phyloP scores from a whole-genome alignment of 345 rosid genomes.

The Ceriops tagal region DNA sequence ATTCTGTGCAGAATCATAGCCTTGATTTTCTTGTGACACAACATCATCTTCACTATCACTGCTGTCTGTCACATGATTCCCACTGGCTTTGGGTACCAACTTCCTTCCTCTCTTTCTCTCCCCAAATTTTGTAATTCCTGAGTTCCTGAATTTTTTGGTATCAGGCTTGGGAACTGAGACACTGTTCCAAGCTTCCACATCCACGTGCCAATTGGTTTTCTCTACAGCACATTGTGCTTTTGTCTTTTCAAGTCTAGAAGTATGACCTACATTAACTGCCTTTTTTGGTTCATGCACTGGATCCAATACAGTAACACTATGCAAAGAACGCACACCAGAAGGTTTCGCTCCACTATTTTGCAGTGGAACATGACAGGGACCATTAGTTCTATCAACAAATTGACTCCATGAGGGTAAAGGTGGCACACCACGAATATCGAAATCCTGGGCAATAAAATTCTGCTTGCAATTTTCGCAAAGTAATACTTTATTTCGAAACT shows the following conservation, averaged over 20 bases:
- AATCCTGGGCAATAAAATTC: constrained; percentile 48
- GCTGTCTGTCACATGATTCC: constrained; percentile 33
- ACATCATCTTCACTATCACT: constrained; percentile 25
- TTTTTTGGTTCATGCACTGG: constrained; percentile 18
- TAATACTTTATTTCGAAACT: constrained; percentile 36
- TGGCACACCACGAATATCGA: constrained; percentile 30
- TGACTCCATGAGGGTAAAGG: constrained; percentile 27
- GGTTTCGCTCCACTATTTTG: constrained; percentile 32
- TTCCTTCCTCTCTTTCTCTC: constrained; percentile 40
- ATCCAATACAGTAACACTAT: constrained; percentile 17
- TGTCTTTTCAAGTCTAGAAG: constrained; percentile 23
- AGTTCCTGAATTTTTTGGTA: constrained; percentile 22
- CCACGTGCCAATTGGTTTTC: constrained; percentile 28
- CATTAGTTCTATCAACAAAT: constrained; percentile 13
- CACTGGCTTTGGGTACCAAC: constrained; percentile 29
- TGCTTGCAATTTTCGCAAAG: constrained; percentile 50
- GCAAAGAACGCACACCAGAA: constrained; percentile 16
- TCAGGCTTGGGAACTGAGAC: constrained; percentile 13
- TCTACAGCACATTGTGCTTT: constrained; percentile 7
- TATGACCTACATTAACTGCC: constrained; percentile 22
- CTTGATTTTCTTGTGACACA: constrained; percentile 21
- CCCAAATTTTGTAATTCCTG: constrained; percentile 21
- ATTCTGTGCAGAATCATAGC: constrained; percentile 20
- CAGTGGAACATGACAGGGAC: constrained; percentile 28
- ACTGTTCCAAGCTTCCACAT: constrained; percentile 24